Conservation (phyloP, 1,284 basidiomycete genomes). For the Apiotrichum sp. region DNA sequence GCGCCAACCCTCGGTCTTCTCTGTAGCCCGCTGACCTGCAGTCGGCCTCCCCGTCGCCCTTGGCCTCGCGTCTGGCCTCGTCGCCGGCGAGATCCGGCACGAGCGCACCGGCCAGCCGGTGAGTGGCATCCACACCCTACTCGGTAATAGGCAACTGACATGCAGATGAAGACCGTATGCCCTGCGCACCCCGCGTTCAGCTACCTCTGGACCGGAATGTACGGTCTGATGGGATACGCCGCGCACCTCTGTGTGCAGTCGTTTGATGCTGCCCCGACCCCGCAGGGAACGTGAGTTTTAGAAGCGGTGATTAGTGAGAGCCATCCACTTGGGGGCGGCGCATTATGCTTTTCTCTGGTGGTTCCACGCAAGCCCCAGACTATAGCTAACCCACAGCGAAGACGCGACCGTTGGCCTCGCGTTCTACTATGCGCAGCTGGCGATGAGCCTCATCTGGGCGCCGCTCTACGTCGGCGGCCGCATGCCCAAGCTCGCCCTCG, state of each 20-base stretch:
- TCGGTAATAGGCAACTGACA: slow-evolving; percentile 22
- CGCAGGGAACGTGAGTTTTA: slow-evolving; percentile 48
- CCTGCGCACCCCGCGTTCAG: slow-evolving; percentile 8
- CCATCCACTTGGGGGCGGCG: no score
- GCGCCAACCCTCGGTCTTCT: no score
- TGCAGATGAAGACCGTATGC: slow-evolving; percentile 2
- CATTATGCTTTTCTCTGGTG: no score
- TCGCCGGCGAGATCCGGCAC: slow-evolving; percentile 34
- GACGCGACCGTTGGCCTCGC: slow-evolving; percentile 54
- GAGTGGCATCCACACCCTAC: slow-evolving; percentile 3
- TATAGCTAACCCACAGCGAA: slow-evolving; percentile 37
- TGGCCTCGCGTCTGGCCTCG: slow-evolving; percentile 54
- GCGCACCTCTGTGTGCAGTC: slow-evolving; percentile 60
- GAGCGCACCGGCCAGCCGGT: slow-evolving; percentile 4
- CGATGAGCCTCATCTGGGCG: slow-evolving; percentile 63
- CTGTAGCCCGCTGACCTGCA: not conserved
- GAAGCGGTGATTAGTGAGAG: no score
- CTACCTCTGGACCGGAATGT: slow-evolving; percentile 30
- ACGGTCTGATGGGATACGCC: slow-evolving; percentile 63
- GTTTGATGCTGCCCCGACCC: slow-evolving; percentile 52
- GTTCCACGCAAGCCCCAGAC: no score
- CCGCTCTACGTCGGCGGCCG: slow-evolving; percentile 62
- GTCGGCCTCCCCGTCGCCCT: slow-evolving; percentile 59
- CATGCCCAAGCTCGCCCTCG: slow-evolving; percentile 51
- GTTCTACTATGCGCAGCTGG: slow-evolving; percentile 66